A percentile compares a stretch with the other conserved stretches of the same genome.
Conservation (phyloP, 306 rosid species). For the Acacia acuminata region DNA sequence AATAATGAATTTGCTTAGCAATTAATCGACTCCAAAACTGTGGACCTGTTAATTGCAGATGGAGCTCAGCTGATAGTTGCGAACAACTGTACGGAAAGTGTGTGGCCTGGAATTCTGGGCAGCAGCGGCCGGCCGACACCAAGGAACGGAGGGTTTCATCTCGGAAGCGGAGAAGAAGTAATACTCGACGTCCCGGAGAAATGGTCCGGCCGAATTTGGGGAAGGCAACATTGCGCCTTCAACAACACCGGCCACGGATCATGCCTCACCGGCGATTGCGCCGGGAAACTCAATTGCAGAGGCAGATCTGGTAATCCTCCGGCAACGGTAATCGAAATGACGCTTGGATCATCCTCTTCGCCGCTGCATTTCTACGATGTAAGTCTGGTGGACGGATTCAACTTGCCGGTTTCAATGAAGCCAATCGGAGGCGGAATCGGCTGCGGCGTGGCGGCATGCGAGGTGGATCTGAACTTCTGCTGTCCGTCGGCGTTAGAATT, state of each 20-base stretch:
- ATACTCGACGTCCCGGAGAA: slow-evolving; percentile 50
- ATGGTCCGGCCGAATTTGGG: slow-evolving; percentile 79
- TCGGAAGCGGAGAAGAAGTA: slow-evolving; percentile 57
- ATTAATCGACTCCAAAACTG: not conserved
- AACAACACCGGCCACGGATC: slow-evolving; percentile 47
- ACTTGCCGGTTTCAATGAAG: not conserved
- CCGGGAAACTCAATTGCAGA: slow-evolving; percentile 42
- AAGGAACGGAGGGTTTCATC: slow-evolving; percentile 63
- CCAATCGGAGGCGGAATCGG: slow-evolving; percentile 61
- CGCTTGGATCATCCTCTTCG: slow-evolving; percentile 60
- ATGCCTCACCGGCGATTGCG: slow-evolving; percentile 60
- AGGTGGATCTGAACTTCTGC: slow-evolving; percentile 57
- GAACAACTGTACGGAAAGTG: slow-evolving; percentile 61
- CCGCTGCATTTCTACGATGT: slow-evolving; percentile 8
- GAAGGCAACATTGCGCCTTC: slow-evolving; percentile 58
- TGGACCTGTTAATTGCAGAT: slow-evolving; percentile 36
- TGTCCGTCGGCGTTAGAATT: slow-evolving; percentile 69
- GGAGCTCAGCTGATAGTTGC: slow-evolving; percentile 60
- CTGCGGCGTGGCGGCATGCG: slow-evolving; percentile 64
- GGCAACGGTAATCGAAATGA: slow-evolving; percentile 67
- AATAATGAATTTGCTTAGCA: not conserved
- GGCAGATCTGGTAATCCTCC: slow-evolving; percentile 62
- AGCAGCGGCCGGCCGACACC: slow-evolving; percentile 55
- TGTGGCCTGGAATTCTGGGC: slow-evolving; percentile 75
- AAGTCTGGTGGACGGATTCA: slow-evolving; percentile 8